A percentile compares a stretch with the other conserved stretches of the same genome.
phyloP scores from a whole-genome alignment of 495 filamentous ascomycete genomes.

The Ascobolus immersus region DNA sequence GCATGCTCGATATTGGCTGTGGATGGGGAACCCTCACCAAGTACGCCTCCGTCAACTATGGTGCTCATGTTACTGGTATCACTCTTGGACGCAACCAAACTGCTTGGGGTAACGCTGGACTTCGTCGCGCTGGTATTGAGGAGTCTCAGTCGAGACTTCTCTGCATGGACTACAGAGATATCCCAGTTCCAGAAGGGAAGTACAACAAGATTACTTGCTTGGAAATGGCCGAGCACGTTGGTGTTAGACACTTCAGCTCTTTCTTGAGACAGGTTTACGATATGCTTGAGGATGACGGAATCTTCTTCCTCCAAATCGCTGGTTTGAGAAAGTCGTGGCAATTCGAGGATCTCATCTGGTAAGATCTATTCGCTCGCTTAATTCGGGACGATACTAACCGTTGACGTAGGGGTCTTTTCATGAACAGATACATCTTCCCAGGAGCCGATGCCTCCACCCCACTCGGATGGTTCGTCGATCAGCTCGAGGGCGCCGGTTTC shows the following conservation, averaged over 20 bases:
- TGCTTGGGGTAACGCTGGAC: constrained; percentile 52
- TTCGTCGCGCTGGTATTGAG: constrained; percentile 38
- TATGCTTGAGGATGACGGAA: constrained; percentile 70
- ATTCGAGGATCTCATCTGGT: constrained; percentile 65
- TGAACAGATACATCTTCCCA: constrained; percentile 85
- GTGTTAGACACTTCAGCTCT: constrained; percentile 40
- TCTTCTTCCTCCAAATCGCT: constrained; percentile 64
- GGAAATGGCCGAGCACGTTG: constrained; percentile 81
- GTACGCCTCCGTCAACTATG: constrained; percentile 55
- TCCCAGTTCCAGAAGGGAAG: constrained; percentile 36
- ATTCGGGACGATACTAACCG: constrained; percentile 3
- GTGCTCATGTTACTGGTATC: constrained; percentile 50
- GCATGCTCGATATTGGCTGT: constrained; percentile 59
- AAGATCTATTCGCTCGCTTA: neutral
- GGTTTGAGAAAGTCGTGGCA: constrained; percentile 64
- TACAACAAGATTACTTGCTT: constrained; percentile 73
- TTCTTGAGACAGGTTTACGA: constrained; percentile 53
- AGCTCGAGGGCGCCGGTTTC: constrained; percentile 50
- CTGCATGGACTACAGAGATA: constrained; percentile 71
- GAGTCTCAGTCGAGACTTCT: constrained; percentile 51
- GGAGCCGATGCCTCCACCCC: constrained; percentile 69
- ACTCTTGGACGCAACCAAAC: constrained; percentile 68
- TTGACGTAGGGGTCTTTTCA: constrained; percentile 36
- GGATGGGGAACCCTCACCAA: constrained; percentile 70
- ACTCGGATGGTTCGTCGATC: constrained; percentile 41